Percentiles rank a stretch among this genome's conserved stretches.
Conservation (phyloP, 1,284 basidiomycete genomes). For the Lentinus polychrous region DNA sequence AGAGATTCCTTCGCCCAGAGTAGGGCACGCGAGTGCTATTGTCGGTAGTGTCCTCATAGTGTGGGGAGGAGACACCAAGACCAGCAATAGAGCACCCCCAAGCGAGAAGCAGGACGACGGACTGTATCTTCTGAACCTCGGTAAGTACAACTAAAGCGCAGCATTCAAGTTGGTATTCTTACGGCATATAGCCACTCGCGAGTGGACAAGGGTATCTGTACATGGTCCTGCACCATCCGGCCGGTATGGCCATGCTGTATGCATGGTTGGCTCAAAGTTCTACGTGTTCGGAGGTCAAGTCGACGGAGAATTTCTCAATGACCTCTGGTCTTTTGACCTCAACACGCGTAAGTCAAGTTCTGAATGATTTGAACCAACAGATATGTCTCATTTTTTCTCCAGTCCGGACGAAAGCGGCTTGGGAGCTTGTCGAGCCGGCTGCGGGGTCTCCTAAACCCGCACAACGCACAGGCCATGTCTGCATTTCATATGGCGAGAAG, state of each 20-base stretch:
- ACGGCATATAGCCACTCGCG: conserved; percentile 61
- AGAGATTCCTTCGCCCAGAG: conserved; percentile 84
- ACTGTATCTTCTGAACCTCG: conserved; percentile 92
- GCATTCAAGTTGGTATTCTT: conserved; percentile 1
- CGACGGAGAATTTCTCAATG: conserved; percentile 93
- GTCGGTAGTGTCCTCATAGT: conserved; percentile 95
- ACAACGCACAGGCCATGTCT: conserved; percentile 88
- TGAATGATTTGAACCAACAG: conserved; percentile 6
- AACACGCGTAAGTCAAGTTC: conserved; percentile 67
- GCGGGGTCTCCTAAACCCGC: conserved; percentile 65
- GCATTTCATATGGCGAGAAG: conserved; percentile 80
- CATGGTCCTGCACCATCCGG: conserved; percentile 76
- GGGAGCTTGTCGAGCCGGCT: conserved; percentile 73
- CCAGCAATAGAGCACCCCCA: conserved; percentile 56
- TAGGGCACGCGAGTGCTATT: conserved; percentile 94
- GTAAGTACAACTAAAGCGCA: conserved; percentile 31
- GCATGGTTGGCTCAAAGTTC: conserved; percentile 89
- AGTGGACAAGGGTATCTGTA: conserved; percentile 88
- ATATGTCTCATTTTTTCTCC: conserved; percentile 3
- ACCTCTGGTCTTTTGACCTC: conserved; percentile 96
- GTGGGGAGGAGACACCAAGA: conserved; percentile 97
- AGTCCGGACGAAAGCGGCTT: conserved; percentile 70
- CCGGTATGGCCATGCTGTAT: conserved; percentile 93
- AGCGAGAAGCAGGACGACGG: conserved; percentile 89
- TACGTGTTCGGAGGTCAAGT: conserved; percentile 97